These are phyloP conservation scores for Huntiella abstrusa DNA, from an alignment of 2,329 filamentous ascomycete species.

Conservation along the genomic window DNA sequence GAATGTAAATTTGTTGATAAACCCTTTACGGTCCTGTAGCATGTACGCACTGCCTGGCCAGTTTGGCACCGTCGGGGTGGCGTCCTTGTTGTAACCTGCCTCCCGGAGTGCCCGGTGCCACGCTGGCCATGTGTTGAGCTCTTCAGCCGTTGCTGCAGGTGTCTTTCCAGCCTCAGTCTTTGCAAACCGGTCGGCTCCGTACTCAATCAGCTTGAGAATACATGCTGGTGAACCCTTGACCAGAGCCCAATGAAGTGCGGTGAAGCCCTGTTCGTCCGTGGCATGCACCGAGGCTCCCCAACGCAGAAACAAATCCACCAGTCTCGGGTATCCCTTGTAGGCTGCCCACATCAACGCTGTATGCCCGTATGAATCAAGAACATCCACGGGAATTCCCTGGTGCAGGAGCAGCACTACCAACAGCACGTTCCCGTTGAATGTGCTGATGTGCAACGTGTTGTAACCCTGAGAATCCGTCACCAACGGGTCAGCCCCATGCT, in stretches of 20 bases:
- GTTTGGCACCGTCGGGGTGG: conserved; percentile 46
- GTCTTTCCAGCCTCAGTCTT: conserved; percentile 83
- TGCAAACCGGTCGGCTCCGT: conserved; percentile 82
- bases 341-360: conserved; percentile 97
- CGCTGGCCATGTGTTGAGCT: conserved; percentile 69
- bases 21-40: conserved; percentile 55
- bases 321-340: conserved; percentile 87
- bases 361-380: conserved; percentile 74
- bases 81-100: conserved; percentile 67
- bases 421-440: conserved; percentile 89
- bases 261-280: conserved; percentile 80
- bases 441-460: conserved; percentile 92
- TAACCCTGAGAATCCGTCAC: conserved; percentile 90
- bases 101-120: conserved; percentile 74
- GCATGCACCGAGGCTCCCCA: conserved; percentile 93
- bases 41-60: conserved; percentile 57
- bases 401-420: conserved; percentile 78
- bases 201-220: conserved; percentile 86
- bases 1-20: conserved; percentile 76
- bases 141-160: conserved; percentile 63
- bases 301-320: conserved; percentile 65
- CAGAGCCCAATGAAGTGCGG: conserved; percentile 86
- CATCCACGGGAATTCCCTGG: conserved; percentile 87
- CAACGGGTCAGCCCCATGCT: conserved; percentile 80
- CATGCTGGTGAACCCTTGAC: conserved; percentile 83